Base-by-base conservation (phyloP, 768 basidiomycete genomes). In the Pisolithus sp. region DNA sequence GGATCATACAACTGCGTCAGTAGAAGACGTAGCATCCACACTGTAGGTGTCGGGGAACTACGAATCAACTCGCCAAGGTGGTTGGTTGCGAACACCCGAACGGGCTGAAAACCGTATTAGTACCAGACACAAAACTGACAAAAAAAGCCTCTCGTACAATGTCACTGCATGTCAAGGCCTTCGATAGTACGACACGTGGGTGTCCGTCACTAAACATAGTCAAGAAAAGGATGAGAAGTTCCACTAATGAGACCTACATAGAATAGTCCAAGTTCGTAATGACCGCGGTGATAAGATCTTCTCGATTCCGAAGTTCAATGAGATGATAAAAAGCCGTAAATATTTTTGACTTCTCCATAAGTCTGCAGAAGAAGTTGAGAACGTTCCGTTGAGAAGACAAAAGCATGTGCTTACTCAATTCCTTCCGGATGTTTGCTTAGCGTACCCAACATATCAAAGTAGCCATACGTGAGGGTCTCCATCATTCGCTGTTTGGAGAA, bases 261-360 rank as follows among this genome's bases (percentile, higher is more conserved):
- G 80, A 83, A 54, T 97, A 99, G 65, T 97, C 93, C 36, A 96
- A 72, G 58, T 89, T 89, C 60, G 93, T 90, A 37, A 97, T 86
- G 57, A 96, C 90, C 2, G 83, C 85, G 59, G 86, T 90, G 52
- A 94, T 89, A 42, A 99, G 74, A 63, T 98, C 94, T 62, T 97
- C 93, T 36, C 96, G 78, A 67, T 86, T 88, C 23, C 86, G 78
- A 34, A 97, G 76, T 62, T 98, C 96, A 62, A 87, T 91, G 41
- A 98, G 71, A 63, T 93, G 94, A 64, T 98, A 98, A 67, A 98
- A 94, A 0, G 90, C 86, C 0, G 93, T 98, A 67, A 97, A 98
- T 24, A 97, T 79, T 61, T 88, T 89, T 69, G 87, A 87, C 59
- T 89, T 89, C 68, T 96, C 93, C 67, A 99, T 71, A 13, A 98